Percentiles rank a stretch among this genome's conserved stretches.
These are phyloP conservation scores for Rhynchospora breviuscula DNA, from an alignment of 176 grass and related monocot species.

Conservation along the genomic window DNA sequence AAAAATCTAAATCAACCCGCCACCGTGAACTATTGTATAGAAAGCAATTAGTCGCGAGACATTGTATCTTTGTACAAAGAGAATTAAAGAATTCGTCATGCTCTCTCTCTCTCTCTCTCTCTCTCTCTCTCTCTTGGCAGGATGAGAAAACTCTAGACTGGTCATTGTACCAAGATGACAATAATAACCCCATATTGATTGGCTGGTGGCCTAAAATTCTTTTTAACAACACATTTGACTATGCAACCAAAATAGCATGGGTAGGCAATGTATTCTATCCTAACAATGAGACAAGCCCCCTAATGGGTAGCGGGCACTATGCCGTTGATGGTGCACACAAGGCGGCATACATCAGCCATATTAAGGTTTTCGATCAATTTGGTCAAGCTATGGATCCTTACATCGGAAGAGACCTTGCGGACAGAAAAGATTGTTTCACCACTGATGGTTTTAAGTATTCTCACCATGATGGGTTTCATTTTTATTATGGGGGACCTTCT, in stretches of 20 bases:
- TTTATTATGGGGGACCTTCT: neutral
- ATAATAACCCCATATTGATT: neutral
- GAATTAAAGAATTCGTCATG: no score
- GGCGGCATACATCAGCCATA: neutral
- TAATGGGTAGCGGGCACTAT: slow-evolving; percentile 20
- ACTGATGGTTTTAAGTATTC: neutral
- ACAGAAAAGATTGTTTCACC: neutral
- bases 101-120: no score
- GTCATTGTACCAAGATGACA: neutral
- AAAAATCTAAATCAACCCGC: no score
- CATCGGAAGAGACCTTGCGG: no score
- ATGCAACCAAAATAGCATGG: slow-evolving; percentile 10
- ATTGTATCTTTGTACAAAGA: no score
- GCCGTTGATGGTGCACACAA: neutral
- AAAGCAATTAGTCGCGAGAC: no score
- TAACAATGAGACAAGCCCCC: neutral
- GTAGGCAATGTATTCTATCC: neutral
- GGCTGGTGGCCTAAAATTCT: slow-evolving; percentile 1
- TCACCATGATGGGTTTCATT: neutral
- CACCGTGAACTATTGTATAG: no score
- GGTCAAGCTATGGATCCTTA: neutral
- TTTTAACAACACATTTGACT: neutral
- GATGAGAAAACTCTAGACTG: no score
- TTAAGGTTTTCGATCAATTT: neutral
- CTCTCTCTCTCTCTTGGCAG: no score